phyloP scores from a whole-genome alignment of 169 alveolate species.

The Neospora caninum region DNA sequence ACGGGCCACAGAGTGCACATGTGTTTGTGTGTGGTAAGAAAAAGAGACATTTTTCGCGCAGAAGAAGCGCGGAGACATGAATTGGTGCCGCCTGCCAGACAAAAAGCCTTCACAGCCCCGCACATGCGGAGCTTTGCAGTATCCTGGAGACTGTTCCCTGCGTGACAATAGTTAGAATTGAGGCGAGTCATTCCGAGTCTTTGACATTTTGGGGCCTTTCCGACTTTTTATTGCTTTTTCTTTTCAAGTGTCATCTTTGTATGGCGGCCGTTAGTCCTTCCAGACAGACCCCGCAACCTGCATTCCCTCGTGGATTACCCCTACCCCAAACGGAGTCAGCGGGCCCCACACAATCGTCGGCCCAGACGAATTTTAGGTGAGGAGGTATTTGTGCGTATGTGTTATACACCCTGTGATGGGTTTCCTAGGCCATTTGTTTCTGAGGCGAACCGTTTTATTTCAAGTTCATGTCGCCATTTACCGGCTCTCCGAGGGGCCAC shows the following conservation, averaged over 20 bases:
- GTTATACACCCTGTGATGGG: background rate
- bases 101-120: background rate
- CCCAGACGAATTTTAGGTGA: background rate
- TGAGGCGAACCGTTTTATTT: background rate
- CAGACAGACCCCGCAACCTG: background rate
- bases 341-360: background rate
- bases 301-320: background rate
- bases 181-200: background rate
- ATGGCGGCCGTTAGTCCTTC: background rate
- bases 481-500: too few relatives aligned
- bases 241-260: background rate
- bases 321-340: background rate
- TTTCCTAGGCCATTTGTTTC: background rate
- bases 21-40: too few relatives aligned
- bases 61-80: too few relatives aligned
- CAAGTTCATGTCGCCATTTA: background rate
- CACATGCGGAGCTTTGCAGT: background rate
- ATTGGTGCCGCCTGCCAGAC: too few relatives aligned
- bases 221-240: background rate
- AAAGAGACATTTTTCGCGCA: too few relatives aligned
- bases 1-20: too few relatives aligned
- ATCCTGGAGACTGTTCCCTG: background rate
- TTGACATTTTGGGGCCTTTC: background rate
- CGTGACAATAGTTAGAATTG: background rate
- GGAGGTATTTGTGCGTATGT: background rate